Evolutionary conservation across 352 stramenopile species (phyloP).

Genomic region (Pythium graminicola): DNA sequence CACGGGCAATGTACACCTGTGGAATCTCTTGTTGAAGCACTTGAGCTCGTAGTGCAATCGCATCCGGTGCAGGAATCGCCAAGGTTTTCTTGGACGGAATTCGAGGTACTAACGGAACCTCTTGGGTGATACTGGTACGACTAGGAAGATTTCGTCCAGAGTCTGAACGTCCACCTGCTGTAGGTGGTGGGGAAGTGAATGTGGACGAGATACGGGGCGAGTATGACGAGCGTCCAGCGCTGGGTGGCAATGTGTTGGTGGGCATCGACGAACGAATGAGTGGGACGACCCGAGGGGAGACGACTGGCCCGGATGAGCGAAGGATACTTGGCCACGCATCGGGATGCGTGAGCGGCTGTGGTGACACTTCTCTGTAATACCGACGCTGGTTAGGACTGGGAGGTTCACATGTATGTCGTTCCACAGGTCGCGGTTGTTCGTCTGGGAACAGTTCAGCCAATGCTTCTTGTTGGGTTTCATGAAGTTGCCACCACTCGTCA

Average conservation of each 20-base stretch:
- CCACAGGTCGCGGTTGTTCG: neutral
- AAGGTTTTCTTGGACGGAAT: neutral
- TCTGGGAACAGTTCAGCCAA: conserved; percentile 26
- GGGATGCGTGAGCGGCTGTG: neutral
- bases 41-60: conserved; percentile 13
- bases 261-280: neutral
- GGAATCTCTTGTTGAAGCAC: conserved; percentile 32
- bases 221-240: neutral
- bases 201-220: neutral
- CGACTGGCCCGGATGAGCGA: neutral
- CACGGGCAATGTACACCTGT: conserved; percentile 47
- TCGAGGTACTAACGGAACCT: neutral
- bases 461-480: conserved; percentile 30
- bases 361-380: neutral
- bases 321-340: conserved; percentile 17
- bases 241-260: neutral
- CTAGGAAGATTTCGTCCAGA: neutral
- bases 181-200: neutral
- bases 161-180: neutral
- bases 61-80: conserved; percentile 1
- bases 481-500: conserved; percentile 43
- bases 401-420: conserved; percentile 4
- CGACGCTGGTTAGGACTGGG: conserved; percentile 4
- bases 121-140: neutral
- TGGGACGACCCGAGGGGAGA: neutral